Evolutionary conservation across 1,139 yeast species (phyloP).

Genomic region (Magnusiomyces suaveolens): DNA sequence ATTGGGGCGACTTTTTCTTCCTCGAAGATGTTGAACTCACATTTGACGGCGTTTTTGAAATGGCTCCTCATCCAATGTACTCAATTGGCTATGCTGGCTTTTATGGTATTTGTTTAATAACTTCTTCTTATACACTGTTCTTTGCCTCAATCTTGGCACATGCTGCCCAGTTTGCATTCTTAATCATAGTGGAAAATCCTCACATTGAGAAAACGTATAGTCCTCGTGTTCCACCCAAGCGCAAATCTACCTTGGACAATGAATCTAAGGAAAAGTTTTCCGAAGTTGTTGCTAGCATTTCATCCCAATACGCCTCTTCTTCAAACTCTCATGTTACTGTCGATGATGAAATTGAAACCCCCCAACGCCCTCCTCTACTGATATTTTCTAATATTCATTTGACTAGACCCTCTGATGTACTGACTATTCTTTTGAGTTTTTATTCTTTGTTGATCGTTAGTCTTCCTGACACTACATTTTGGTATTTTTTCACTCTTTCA

Average conservation of each 20-base stretch:
- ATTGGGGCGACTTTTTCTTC: constrained; percentile 91
- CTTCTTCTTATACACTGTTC: constrained; percentile 66
- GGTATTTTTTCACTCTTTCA: constrained; percentile 36
- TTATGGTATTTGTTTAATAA: constrained; percentile 72
- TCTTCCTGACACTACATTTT: constrained; percentile 26
- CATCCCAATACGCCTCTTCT: background rate
- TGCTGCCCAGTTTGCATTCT: constrained; percentile 65
- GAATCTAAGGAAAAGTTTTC: constrained; percentile 9
- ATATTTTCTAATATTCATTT: constrained; percentile 52
- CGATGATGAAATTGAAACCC: constrained; percentile 18
- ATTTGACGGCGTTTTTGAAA: constrained; percentile 83
- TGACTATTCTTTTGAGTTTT: constrained; percentile 42
- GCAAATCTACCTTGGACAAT: constrained; percentile 13
- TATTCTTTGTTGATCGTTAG: constrained; percentile 43
- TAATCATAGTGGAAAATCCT: constrained; percentile 74
- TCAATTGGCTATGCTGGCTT: constrained; percentile 85
- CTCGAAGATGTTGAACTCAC: constrained; percentile 70
- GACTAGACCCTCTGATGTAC: constrained; percentile 56
- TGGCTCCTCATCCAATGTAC: constrained; percentile 93
- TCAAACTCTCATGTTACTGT: background rate
- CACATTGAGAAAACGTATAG: constrained; percentile 74
- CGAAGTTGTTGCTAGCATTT: constrained; percentile 3
- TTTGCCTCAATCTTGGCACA: constrained; percentile 69
- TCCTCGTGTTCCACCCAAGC: constrained; percentile 28
- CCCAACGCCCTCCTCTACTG: constrained; percentile 42